A percentile compares a stretch with the other conserved stretches of the same genome.
phyloP scores from a whole-genome alignment of 169 alveolate genomes.

The Theileria orientalis region DNA sequence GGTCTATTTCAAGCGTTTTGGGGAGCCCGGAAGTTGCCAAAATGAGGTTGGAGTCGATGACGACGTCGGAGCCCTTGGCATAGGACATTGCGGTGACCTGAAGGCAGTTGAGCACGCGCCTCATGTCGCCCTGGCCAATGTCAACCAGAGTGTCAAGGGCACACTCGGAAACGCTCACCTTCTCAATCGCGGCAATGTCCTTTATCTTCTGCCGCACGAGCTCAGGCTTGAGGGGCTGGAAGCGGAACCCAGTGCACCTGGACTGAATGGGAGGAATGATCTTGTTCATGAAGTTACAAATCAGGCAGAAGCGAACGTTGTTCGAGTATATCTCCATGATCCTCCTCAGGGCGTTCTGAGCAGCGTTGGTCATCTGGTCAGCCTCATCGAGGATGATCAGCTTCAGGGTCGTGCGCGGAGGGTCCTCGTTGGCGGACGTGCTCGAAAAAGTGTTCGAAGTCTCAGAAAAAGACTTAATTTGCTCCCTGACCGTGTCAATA shows the following conservation, averaged over 20 bases:
- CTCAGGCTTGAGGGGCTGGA: slow-evolving; percentile 84
- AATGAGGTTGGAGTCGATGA: slow-evolving; percentile 77
- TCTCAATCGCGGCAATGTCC: slow-evolving; percentile 86
- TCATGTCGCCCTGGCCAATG: slow-evolving; percentile 97
- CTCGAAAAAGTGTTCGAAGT: slow-evolving; percentile 73
- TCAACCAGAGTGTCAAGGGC: slow-evolving; percentile 85
- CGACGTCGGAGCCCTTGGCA: slow-evolving; percentile 39
- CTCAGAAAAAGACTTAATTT: slow-evolving; percentile 91
- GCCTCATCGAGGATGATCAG: slow-evolving; percentile 97
- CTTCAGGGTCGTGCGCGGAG: slow-evolving; percentile 75
- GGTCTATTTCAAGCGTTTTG: slow-evolving; percentile 80
- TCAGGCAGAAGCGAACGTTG: slow-evolving; percentile 94
- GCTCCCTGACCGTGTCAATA: slow-evolving; percentile 94
- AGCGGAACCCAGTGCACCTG: slow-evolving; percentile 95
- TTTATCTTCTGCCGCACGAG: slow-evolving; percentile 77
- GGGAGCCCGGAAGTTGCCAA: slow-evolving; percentile 89
- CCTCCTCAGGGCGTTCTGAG: slow-evolving; percentile 97
- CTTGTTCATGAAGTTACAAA: slow-evolving; percentile 95
- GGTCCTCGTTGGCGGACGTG: slow-evolving; percentile 38
- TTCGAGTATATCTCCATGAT: slow-evolving; percentile 96
- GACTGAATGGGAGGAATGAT: slow-evolving; percentile 96
- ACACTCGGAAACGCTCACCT: slow-evolving; percentile 78
- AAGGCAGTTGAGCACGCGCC: slow-evolving; percentile 93
- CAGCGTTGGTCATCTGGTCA: slow-evolving; percentile 96
- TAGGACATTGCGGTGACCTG: slow-evolving; percentile 85